Evolutionary conservation across 805 yeast genomes (phyloP).

Genomic region (Torulaspora franciscae): DNA sequence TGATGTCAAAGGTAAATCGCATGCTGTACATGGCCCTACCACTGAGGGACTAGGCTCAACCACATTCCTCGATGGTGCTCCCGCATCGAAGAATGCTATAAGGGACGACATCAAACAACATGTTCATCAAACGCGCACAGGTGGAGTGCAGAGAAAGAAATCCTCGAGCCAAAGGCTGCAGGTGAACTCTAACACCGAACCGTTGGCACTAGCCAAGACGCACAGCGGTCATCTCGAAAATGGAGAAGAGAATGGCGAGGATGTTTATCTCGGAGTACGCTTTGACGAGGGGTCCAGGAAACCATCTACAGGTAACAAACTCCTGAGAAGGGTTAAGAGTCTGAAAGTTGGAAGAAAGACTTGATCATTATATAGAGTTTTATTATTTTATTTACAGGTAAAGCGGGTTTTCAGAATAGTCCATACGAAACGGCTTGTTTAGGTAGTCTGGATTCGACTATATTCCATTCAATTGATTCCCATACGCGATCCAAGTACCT

Average conservation of each 20-base stretch:
- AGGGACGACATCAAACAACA: constrained; percentile 36
- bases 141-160: constrained; percentile 72
- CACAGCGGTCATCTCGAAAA: constrained; percentile 23
- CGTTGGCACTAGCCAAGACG: constrained; percentile 17
- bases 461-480: constrained; percentile 69
- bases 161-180: constrained; percentile 68
- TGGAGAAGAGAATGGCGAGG: constrained; percentile 30
- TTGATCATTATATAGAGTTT: constrained; percentile 2
- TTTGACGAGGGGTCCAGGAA: constrained; percentile 27
- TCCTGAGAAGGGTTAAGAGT: constrained; percentile 83
- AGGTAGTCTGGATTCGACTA: constrained; percentile 47
- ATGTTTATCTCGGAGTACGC: constrained; percentile 31
- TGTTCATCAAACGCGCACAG: constrained; percentile 35
- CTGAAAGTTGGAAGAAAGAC: constrained; percentile 62
- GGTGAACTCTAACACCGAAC: constrained; percentile 17
- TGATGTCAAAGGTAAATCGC: constrained; percentile 63
- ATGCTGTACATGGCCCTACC: constrained; percentile 76
- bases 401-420: constrained; percentile 4
- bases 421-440: constrained; percentile 14
- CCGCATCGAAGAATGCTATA: constrained; percentile 59
- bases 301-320: constrained; percentile 45
- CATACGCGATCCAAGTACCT: constrained; percentile 60
- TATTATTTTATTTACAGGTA: constrained; percentile 9
- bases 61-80: constrained; percentile 93
- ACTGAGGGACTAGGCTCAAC: constrained; percentile 88